Evolutionary conservation across 2,329 filamentous ascomycete genomes (phyloP), one percentile per base, ranked within the genome.

Genomic region (Geoglossum cookeanum): DNA sequence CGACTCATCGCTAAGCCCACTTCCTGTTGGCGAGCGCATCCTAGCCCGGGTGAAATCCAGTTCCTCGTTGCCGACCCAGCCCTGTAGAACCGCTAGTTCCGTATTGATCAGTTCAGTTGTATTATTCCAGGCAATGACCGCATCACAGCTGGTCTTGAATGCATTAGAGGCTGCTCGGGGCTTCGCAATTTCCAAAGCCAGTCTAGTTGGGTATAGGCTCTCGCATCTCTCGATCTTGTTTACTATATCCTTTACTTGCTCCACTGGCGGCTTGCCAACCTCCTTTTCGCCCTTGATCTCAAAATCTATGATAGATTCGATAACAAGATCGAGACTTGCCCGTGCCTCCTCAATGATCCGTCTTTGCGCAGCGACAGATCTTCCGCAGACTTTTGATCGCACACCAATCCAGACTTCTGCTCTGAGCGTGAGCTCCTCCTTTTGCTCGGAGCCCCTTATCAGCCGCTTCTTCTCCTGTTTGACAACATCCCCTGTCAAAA

Each of bases 381-480:
- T 78, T 8, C 91, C 92, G 64, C 87, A 95, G 3, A 84, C 78
- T 64, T 84, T 88, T 53, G 92, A 84, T 58, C 90, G 79, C 35
- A 96, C 79, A 6, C 89, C 91, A 51, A 96, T 74, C 90, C 92
- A 98, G 22, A 97, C 77, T 62, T 84, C 81, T n/a, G 74, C 73
- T 64, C 79, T 81, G 63, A 83, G 69, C 29, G 76, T 76, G 66
- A 87, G 85, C 58, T 83, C 79, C 35, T 80, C 79, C 65, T 85
- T 85, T 61, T 89, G 81, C 51, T 87, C 85, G 54, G 78, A 75
- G 61, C 87, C 84, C 51, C 88, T 90, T 62, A 94, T 92, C 65
- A 98, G 71, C 49, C 92, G 82, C 69, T 95, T 94, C 76, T 98
- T 98, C 72, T 98, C 92, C 69, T 98, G 92, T 65, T 88, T 87